These are phyloP conservation scores for Actinomortierella ambigua DNA, from an alignment of 371 early-diverging fungal genomes.

Conservation along the genomic window DNA sequence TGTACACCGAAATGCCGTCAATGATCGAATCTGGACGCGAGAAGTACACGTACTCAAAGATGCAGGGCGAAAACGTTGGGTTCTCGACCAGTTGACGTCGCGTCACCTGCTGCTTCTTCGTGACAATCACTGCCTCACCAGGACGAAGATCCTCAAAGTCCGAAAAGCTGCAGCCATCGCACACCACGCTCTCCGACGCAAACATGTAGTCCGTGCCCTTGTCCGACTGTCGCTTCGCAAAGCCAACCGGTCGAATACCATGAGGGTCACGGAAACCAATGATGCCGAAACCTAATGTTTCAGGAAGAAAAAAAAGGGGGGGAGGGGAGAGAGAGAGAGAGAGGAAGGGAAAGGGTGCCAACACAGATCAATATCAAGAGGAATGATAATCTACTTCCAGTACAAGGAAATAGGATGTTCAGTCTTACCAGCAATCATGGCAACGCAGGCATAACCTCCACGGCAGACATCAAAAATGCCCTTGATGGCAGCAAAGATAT, in stretches of 20 bases:
- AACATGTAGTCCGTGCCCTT: constrained; percentile 92
- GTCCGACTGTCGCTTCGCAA: constrained; percentile 75
- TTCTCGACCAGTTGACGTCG: constrained; percentile 66
- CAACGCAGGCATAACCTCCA: constrained; percentile 94
- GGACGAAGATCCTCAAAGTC: constrained; percentile 89
- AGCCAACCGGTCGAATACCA: constrained; percentile 94
- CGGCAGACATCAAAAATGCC: constrained; percentile 80
- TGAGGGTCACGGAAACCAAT: constrained; percentile 94
- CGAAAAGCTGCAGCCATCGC: constrained; percentile 88
- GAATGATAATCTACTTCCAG: background rate
- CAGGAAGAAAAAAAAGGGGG: background rate
- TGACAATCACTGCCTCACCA: constrained; percentile 92
- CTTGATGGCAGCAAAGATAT: constrained; percentile 92
- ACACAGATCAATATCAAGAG: background rate
- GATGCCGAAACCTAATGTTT: constrained; percentile 69
- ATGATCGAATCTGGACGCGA: constrained; percentile 97
- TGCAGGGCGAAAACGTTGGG: constrained; percentile 83
- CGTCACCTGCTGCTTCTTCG: constrained; percentile 63
- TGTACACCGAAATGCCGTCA: constrained; percentile 98
- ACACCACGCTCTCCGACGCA: constrained; percentile 93
- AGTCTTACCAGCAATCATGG: constrained; percentile 88
- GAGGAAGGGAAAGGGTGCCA: background rate
- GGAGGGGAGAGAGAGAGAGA: constrained; percentile 1
- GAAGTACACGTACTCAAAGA: constrained; percentile 99
- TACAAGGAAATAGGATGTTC: background rate